Evolutionary conservation across 345 rosid genomes (phyloP), one percentile per base, ranked within the genome.

Genomic region (Raphanus sativus): DNA sequence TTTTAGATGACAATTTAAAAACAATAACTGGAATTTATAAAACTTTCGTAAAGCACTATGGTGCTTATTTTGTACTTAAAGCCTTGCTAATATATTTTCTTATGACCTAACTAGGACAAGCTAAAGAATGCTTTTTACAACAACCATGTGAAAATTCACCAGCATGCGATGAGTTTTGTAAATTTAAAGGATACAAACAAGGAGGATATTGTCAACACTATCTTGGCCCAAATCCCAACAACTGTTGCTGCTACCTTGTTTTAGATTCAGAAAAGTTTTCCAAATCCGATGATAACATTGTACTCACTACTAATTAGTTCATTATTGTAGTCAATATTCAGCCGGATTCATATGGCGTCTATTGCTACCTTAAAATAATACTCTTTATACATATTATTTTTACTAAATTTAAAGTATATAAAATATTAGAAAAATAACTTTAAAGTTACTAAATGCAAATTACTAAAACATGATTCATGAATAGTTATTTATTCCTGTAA

Each of bases 101-200:
- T 11, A 58, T 45, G 30, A 62, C 33, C 34, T 17, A 48, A 62
- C 40, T 36, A 73, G 69, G 62, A 63, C 6, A 21, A 15, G 13
- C 30, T 1, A 13, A 4, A 16, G 9, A 32, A 17, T 73, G 76
- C 33, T 48, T 6, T 50, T 0, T 3, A 2, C 1, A 12, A 21
- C 13, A 4, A 33, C 2, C 0, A 21, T 63, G 77, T 73, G 64
- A n/a, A 0, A 33, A 24, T 52, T 4, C 5, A 8, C 0, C 0
- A 4, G 52, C 64, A 24, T 74, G 70, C 38, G 33, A 64, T 33
- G 64, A 74, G 8, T 64, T 52, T 34, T 74, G 77, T 25, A 66
- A 1, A 55, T 12, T 11, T 28, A 52, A 6, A 5, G 62, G 26
- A 25, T 38, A 6, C 2, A 12, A 0, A 6, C 4, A 0, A 6